These are phyloP conservation scores for Colletotrichum tropicicola DNA, from an alignment of 2,329 filamentous ascomycete genomes.

Conservation along the genomic window DNA sequence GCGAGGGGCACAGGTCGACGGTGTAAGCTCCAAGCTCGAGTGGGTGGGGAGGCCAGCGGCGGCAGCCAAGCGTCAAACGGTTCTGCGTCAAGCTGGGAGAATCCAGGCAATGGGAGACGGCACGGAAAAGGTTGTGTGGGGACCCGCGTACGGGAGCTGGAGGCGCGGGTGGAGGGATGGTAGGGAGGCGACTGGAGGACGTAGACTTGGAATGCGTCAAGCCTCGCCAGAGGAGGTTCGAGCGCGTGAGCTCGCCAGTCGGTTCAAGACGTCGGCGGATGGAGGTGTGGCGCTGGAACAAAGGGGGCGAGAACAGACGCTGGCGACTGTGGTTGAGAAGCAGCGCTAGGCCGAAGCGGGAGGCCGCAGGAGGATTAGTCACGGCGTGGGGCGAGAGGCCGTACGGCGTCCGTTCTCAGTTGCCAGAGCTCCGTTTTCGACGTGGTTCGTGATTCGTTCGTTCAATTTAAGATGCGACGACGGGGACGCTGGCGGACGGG, in stretches of 20 bases:
- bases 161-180: too few relatives aligned
- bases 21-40: conserved; percentile 11
- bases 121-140: too few relatives aligned
- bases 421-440: conserved; percentile 18
- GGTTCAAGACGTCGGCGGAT: background rate
- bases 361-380: conserved; percentile 5
- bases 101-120: background rate
- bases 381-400: background rate
- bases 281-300: conserved; percentile 20
- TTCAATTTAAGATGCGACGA: conserved; percentile 21
- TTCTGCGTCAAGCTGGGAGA: conserved; percentile 10
- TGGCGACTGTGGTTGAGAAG: too few relatives aligned
- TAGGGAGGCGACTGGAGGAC: background rate
- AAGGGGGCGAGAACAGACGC: conserved; percentile 14
- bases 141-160: too few relatives aligned
- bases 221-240: background rate
- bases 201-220: background rate
- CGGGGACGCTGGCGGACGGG: background rate
- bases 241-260: background rate
- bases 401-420: conserved; percentile 22
- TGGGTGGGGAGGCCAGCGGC: conserved; percentile 2
- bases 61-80: conserved; percentile 14
- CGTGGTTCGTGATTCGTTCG: conserved; percentile 17
- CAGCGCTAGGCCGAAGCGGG: background rate
- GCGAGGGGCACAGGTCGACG: background rate